These are phyloP conservation scores for Chlamydomonas schloesseri DNA, from an alignment of 139 green algal genomes.

Conservation along the genomic window DNA sequence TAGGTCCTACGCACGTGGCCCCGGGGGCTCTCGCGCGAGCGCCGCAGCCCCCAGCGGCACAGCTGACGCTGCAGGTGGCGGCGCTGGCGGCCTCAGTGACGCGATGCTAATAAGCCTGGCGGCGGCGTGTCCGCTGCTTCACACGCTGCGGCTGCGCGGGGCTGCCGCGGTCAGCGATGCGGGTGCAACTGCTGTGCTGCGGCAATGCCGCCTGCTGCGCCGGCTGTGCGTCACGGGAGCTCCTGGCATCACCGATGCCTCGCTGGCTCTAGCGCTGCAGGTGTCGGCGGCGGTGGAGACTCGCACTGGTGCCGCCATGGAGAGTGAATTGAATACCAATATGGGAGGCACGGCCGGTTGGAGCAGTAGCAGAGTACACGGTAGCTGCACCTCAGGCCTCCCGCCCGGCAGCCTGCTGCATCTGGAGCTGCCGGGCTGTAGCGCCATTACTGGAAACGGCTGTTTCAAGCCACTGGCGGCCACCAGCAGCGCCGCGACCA, in stretches of 20 bases:
- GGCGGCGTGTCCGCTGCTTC: not conserved
- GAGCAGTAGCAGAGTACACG: not conserved
- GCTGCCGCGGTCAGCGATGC: not conserved
- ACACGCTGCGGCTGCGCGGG: not conserved
- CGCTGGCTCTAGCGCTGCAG: not conserved
- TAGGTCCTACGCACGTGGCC: not conserved
- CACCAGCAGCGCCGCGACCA: not conserved
- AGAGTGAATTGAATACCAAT: no score
- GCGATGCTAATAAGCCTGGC: not conserved
- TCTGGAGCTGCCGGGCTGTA: not conserved
- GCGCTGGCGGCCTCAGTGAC: not conserved
- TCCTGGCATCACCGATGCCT: not conserved
- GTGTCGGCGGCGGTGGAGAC: not conserved
- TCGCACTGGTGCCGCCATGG: no score
- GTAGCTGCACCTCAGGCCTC: no score
- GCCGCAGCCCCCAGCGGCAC: no score
- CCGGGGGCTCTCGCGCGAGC: no score
- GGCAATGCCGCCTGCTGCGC: not conserved
- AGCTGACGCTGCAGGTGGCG: no score
- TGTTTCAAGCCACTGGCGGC: not conserved
- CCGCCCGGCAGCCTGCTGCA: constrained; percentile 6
- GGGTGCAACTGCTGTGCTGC: not conserved
- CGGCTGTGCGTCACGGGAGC: not conserved
- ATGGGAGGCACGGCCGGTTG: no score
- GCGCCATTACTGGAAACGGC: not conserved